phyloP scores from a whole-genome alignment of 2,329 filamentous ascomycete genomes.

The Grosmannia clavigera region DNA sequence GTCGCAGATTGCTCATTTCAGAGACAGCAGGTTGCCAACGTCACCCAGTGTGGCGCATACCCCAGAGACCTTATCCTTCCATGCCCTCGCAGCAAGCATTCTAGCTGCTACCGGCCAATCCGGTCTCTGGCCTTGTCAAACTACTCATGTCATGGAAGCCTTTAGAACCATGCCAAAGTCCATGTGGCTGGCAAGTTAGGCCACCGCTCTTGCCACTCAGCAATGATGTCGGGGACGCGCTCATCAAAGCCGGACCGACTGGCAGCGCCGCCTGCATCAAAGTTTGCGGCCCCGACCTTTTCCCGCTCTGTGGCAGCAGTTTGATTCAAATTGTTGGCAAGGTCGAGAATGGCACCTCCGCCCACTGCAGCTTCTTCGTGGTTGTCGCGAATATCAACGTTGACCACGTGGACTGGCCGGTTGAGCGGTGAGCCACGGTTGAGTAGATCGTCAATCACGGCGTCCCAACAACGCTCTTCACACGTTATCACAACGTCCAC shows the following conservation, averaged over 20 bases:
- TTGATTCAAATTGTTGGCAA: conserved; percentile 74
- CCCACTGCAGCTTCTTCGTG: conserved; percentile 91
- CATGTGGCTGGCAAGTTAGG: conserved; percentile 82
- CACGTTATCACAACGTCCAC: conserved; percentile 95
- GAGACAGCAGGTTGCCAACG: neutral
- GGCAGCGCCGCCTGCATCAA: conserved; percentile 55
- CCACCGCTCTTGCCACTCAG: conserved; percentile 90
- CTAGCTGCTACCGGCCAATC: neutral
- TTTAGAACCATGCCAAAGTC: conserved; percentile 89
- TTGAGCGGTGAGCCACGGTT: conserved; percentile 79
- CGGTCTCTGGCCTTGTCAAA: neutral
- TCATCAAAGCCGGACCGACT: conserved; percentile 77
- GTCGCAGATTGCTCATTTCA: neutral
- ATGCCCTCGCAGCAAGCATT: neutral
- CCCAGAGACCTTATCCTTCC: no score
- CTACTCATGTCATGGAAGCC: neutral
- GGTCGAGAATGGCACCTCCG: conserved; percentile 80
- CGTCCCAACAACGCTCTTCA: conserved; percentile 96
- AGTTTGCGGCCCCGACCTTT: conserved; percentile 47
- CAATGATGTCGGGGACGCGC: conserved; percentile 81
- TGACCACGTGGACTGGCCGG: conserved; percentile 91
- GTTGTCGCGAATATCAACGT: conserved; percentile 96
- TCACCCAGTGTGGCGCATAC: neutral
- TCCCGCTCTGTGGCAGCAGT: conserved; percentile 68
- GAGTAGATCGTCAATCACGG: conserved; percentile 86